Percentiles rank a stretch among this genome's conserved stretches.
phyloP scores from a whole-genome alignment of 2,329 filamentous ascomycete species.

The Triangularia setosa region DNA sequence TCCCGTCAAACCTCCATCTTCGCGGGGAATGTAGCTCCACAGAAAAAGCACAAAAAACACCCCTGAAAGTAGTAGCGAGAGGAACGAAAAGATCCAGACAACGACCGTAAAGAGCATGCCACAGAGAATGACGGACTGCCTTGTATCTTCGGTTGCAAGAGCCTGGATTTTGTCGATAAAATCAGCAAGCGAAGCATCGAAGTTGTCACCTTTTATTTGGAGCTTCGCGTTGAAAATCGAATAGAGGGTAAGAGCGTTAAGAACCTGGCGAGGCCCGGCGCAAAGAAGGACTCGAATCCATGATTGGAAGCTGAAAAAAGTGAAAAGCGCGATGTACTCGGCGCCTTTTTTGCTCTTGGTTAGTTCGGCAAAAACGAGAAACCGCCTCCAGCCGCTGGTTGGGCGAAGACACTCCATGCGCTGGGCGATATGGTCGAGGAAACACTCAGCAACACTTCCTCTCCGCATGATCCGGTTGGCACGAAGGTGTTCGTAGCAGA shows the following conservation, averaged over 20 bases:
- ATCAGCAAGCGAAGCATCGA: constrained; percentile 62
- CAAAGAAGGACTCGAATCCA: constrained; percentile 88
- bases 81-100: constrained; percentile 78
- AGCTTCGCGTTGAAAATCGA: constrained; percentile 76
- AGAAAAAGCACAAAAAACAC: constrained; percentile 85
- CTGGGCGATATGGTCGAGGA: constrained; percentile 82
- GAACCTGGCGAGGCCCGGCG: constrained; percentile 84
- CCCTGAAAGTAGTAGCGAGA: constrained; percentile 70
- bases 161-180: constrained; percentile 80
- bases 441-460: constrained; percentile 85
- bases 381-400: constrained; percentile 74
- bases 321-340: constrained; percentile 86
- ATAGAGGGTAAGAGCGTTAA: constrained; percentile 86
- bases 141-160: constrained; percentile 68
- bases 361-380: constrained; percentile 86
- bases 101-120: constrained; percentile 91
- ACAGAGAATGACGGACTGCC: constrained; percentile 77
- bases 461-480: constrained; percentile 77
- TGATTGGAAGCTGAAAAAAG: constrained; percentile 74
- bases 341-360: constrained; percentile 88
- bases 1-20: constrained; percentile 73
- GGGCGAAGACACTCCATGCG: constrained; percentile 79
- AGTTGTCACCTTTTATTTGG: constrained; percentile 51
- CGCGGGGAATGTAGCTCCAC: constrained; percentile 82
- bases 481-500: constrained; percentile 74